Conservation (phyloP, 1,139 yeast species). For the Blastobotrys ciferrii region DNA sequence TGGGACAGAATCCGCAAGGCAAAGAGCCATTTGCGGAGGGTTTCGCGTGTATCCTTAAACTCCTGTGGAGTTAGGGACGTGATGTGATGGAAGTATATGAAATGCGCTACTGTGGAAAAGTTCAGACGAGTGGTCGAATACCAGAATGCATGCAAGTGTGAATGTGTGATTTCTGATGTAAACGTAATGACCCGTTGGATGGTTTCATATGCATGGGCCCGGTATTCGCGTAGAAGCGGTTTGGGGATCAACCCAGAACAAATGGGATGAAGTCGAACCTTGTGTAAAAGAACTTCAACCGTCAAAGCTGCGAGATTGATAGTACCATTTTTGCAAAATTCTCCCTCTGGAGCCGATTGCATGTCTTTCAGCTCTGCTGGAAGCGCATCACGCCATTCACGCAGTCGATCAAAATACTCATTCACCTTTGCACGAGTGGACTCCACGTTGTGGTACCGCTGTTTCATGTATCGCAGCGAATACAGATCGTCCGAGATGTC, state of each 20-base stretch:
- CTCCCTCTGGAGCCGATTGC: constrained; percentile 28
- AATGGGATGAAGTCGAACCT: constrained; percentile 31
- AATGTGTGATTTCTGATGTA: constrained; percentile 37
- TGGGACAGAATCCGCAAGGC: constrained; percentile 31
- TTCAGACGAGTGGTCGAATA: constrained; percentile 35
- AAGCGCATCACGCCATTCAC: constrained; percentile 33
- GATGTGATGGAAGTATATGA: constrained; percentile 36
- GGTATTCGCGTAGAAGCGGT: constrained; percentile 23
- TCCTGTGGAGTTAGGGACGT: constrained; percentile 35
- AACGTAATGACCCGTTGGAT: constrained; percentile 35
- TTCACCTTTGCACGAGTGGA: constrained; percentile 25
- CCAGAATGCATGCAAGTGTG: constrained; percentile 41
- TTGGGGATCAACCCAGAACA: constrained; percentile 24
- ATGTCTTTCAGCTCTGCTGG: constrained; percentile 34
- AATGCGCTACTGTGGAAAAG: constrained; percentile 37
- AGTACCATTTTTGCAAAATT: constrained; percentile 37
- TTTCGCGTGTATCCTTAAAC: constrained; percentile 31
- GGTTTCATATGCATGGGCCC: constrained; percentile 33
- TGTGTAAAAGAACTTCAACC: constrained; percentile 34
- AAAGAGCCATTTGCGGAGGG: constrained; percentile 37
- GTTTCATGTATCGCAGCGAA: constrained; percentile 25
- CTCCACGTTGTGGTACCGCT: constrained; percentile 23
- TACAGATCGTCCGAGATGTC: constrained; percentile 32
- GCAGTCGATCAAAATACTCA: constrained; percentile 26
- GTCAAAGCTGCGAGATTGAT: constrained; percentile 36